A percentile compares a stretch with the other conserved stretches of the same genome.
These are phyloP conservation scores for Mentha longifolia DNA, from an alignment of 257 asterid genomes.

Conservation along the genomic window DNA sequence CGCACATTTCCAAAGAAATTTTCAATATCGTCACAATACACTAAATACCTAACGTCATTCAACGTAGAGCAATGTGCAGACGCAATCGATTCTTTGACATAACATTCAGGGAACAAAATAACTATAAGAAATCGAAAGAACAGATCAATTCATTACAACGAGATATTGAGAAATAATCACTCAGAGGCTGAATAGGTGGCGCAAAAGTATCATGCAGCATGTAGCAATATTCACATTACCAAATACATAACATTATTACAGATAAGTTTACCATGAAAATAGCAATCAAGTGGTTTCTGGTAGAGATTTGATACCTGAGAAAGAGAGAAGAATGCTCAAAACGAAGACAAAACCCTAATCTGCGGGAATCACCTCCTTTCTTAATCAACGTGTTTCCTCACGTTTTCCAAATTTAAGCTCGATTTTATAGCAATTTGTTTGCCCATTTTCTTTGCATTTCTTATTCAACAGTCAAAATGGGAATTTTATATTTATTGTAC, in stretches of 20 bases:
- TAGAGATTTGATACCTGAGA: constrained; percentile 30
- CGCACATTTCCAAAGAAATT: neutral
- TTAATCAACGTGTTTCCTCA: neutral
- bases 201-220: constrained; percentile 18
- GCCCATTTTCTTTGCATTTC: neutral
- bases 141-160: neutral
- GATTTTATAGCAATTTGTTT: constrained; percentile 13
- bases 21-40: neutral
- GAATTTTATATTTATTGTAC: neutral
- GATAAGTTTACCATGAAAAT: constrained; percentile 5
- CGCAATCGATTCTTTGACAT: constrained; percentile 6
- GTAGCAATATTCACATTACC: neutral
- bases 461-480: constrained; percentile 16
- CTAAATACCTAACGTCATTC: neutral
- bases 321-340: neutral
- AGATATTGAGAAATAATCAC: neutral
- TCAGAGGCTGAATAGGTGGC: constrained; percentile 26
- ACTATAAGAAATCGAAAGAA: neutral
- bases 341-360: constrained; percentile 35
- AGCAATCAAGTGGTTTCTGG: constrained; percentile 10
- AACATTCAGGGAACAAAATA: neutral
- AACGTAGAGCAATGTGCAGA: neutral
- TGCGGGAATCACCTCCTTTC: constrained; percentile 11
- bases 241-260: neutral
- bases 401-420: neutral